phyloP scores from a whole-genome alignment of 2,329 filamentous ascomycete species.

The Metarhizium brunneum region DNA sequence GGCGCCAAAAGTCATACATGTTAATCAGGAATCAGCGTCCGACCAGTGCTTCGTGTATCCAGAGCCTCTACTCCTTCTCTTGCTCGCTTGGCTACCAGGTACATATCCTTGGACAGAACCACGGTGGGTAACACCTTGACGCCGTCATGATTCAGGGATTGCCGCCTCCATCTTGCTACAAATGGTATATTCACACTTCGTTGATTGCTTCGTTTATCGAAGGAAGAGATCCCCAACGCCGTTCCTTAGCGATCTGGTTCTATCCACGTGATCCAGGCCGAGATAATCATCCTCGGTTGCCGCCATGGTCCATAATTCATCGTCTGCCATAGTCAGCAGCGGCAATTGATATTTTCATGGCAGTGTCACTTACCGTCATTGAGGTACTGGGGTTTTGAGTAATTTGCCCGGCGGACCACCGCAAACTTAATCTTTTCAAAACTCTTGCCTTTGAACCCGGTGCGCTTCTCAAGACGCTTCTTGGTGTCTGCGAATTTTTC shows the following conservation, averaged over 20 bases:
- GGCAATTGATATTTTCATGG: background rate
- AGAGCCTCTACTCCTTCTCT: slow-evolving; percentile 8
- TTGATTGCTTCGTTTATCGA: slow-evolving; percentile 18
- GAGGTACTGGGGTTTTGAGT: slow-evolving; percentile 72
- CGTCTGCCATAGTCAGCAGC: slow-evolving; percentile 31
- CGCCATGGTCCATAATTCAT: slow-evolving; percentile 45
- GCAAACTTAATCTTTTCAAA: slow-evolving; percentile 99
- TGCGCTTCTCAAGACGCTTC: slow-evolving; percentile 85
- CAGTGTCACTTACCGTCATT: slow-evolving; percentile 65
- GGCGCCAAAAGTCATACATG: slow-evolving; percentile 3
- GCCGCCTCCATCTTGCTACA: background rate
- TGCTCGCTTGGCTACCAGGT: slow-evolving; percentile 1
- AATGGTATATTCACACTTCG: background rate
- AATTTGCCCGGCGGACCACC: slow-evolving; percentile 60
- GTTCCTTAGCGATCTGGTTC: slow-evolving; percentile 47
- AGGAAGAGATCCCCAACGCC: slow-evolving; percentile 56
- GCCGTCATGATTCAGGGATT: background rate
- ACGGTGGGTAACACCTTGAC: slow-evolving; percentile 1
- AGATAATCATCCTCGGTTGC: slow-evolving; percentile 50
- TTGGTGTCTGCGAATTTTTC: slow-evolving; percentile 88
- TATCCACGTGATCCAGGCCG: slow-evolving; percentile 57
- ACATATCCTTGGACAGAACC: background rate
- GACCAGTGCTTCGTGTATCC: slow-evolving; percentile 8
- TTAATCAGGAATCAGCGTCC: background rate
- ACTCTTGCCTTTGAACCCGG: slow-evolving; percentile 92